Percentiles rank a stretch among this genome's conserved stretches.
phyloP scores from a whole-genome alignment of 345 rosid genomes.

The Crucihimalaya himalaica region DNA sequence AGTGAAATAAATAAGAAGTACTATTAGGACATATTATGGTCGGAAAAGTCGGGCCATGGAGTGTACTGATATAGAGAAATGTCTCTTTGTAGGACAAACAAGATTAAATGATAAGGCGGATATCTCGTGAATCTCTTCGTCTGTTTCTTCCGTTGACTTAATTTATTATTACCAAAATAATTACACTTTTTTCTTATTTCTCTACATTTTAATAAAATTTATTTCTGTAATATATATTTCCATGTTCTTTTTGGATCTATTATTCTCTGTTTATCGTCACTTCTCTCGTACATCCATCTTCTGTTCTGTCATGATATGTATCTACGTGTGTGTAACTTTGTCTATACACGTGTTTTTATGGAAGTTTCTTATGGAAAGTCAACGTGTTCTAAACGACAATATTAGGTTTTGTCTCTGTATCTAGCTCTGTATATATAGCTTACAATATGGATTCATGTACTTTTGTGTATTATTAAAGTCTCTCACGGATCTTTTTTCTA shows the following conservation, averaged over 20 bases:
- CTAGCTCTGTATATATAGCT: background rate
- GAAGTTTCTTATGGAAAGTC: constrained; percentile 38
- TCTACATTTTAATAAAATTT: too few species aligned
- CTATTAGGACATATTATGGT: constrained; percentile 29
- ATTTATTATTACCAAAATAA: constrained; percentile 17
- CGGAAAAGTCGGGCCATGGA: constrained; percentile 39
- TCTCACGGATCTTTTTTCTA: constrained; percentile 26
- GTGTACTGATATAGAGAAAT: constrained; percentile 30
- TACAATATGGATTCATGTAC: constrained; percentile 1
- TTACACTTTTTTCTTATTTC: background rate
- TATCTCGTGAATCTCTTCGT: constrained; percentile 44
- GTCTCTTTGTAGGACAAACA: constrained; percentile 38
- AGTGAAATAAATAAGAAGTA: background rate
- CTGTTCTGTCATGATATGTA: constrained; percentile 29
- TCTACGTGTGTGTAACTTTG: constrained; percentile 24
- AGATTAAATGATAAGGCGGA: constrained; percentile 27
- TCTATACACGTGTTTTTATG: constrained; percentile 36
- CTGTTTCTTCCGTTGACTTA: constrained; percentile 42
- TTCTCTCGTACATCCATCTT: constrained; percentile 30
- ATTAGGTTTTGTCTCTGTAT: constrained; percentile 15
- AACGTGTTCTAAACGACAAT: constrained; percentile 37
- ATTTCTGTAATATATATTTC: constrained; percentile 4
- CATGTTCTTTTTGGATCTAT: constrained; percentile 31
- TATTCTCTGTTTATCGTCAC: constrained; percentile 40
- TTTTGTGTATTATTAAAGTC: constrained; percentile 31